Evolutionary conservation across 345 rosid species (phyloP).

Genomic region (Moricandia moricandioides): DNA sequence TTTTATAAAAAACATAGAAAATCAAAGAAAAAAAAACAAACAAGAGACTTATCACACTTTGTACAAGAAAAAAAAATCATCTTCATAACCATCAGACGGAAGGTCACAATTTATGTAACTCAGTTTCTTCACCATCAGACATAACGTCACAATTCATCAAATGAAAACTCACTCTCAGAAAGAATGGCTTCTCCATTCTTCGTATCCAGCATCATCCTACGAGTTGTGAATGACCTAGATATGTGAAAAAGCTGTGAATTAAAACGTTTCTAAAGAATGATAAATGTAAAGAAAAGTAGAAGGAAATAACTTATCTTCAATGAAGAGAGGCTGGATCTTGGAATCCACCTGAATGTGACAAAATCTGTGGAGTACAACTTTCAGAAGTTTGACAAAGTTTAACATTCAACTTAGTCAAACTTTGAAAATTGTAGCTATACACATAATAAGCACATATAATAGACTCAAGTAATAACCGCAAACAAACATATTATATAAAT

Average conservation of each 20-base stretch:
- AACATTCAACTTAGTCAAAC: neutral
- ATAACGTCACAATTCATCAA: neutral
- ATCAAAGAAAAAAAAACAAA: too few relatives aligned
- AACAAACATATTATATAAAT: too few relatives aligned
- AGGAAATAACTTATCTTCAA: neutral
- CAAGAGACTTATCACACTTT: neutral
- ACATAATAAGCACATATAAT: too few relatives aligned
- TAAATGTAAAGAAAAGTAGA: neutral
- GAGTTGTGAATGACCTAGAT: neutral
- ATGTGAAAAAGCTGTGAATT: neutral
- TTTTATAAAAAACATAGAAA: too few relatives aligned
- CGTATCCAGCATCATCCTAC: neutral
- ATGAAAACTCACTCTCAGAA: neutral
- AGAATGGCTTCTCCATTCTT: neutral
- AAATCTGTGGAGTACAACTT: neutral
- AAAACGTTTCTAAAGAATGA: neutral
- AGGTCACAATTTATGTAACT: neutral
- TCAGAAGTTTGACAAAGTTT: neutral
- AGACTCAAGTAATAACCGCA: too few relatives aligned
- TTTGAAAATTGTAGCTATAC: too few relatives aligned
- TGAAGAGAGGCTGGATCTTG: neutral
- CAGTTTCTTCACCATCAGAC: neutral
- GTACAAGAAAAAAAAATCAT: neutral
- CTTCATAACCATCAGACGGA: too few relatives aligned
- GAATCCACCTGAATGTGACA: neutral